A percentile compares a stretch with the other conserved stretches of the same genome.
Evolutionary conservation across 2,329 filamentous ascomycete species (phyloP).

Genomic region (Hypoxylon sp.): DNA sequence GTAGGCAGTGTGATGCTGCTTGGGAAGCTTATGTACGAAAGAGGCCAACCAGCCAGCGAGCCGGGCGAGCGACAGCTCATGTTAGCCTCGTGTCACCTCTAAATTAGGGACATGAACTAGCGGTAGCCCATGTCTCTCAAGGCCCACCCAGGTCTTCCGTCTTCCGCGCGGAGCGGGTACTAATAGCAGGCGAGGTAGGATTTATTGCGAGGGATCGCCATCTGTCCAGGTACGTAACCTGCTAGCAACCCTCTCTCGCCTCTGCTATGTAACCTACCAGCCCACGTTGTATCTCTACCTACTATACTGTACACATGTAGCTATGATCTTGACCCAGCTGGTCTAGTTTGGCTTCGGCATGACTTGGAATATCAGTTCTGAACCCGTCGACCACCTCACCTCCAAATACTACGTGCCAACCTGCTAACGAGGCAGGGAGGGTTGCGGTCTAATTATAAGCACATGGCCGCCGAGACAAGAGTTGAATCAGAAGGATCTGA

Average conservation of each 20-base stretch:
- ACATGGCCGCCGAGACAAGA: constrained; percentile 6
- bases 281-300: too few relatives aligned
- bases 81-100: constrained; percentile 28
- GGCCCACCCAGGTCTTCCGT: background rate
- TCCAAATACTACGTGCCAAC: constrained; percentile 19
- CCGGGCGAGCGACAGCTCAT: constrained; percentile 23
- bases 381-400: constrained; percentile 1
- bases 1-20: too few relatives aligned
- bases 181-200: too few relatives aligned
- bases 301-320: too few relatives aligned
- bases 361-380: constrained; percentile 19
- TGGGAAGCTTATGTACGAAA: too few relatives aligned
- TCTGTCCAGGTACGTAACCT: background rate
- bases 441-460: constrained; percentile 26
- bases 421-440: background rate
- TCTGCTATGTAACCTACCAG: too few relatives aligned
- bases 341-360: constrained; percentile 12
- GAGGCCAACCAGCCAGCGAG: too few relatives aligned
- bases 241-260: too few relatives aligned
- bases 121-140: background rate
- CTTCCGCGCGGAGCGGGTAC: constrained; percentile 3
- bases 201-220: background rate
- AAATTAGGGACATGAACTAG: constrained; percentile 26
- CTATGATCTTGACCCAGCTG: too few relatives aligned
- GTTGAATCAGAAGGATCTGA: constrained; percentile 25